A percentile compares a stretch with the other conserved stretches of the same genome.
Conservation (phyloP, 2,329 filamentous ascomycete genomes). For the Endoconidiophora laricicola region DNA sequence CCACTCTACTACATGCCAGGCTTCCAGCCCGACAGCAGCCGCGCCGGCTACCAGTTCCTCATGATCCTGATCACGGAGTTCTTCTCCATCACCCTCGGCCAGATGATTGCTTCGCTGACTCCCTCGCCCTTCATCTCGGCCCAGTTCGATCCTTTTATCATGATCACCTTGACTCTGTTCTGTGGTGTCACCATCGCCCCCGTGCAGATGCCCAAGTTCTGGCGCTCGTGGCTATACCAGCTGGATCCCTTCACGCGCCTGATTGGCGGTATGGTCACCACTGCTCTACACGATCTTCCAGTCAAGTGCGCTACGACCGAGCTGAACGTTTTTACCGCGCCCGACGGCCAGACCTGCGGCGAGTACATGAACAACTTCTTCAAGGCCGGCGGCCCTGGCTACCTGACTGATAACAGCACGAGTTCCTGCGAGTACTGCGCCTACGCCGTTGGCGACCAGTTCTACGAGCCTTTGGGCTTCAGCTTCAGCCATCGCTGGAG, state of each 20-base stretch:
- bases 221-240: conserved; percentile 66
- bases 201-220: conserved; percentile 61
- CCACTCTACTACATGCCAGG: conserved; percentile 75
- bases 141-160: conserved; percentile 66
- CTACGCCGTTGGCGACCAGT: conserved; percentile 64
- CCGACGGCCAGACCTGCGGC: conserved; percentile 49
- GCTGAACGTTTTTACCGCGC: conserved; percentile 51
- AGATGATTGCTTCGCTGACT: conserved; percentile 60
- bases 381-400: conserved; percentile 48
- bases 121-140: conserved; percentile 64
- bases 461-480: conserved; percentile 52
- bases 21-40: conserved; percentile 41
- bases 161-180: conserved; percentile 72
- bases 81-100: conserved; percentile 67
- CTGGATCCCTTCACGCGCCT: conserved; percentile 71
- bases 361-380: conserved; percentile 64
- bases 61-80: conserved; percentile 71
- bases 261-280: conserved; percentile 64
- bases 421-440: conserved; percentile 65
- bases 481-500: conserved; percentile 57
- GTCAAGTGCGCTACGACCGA: conserved; percentile 47
- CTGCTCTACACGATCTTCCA: conserved; percentile 48
- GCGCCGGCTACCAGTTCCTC: conserved; percentile 76
- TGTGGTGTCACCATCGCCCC: conserved; percentile 73
- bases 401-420: conserved; percentile 48